phyloP scores from a whole-genome alignment of 2,329 filamentous ascomycete genomes.

The Colletotrichum sp. region DNA sequence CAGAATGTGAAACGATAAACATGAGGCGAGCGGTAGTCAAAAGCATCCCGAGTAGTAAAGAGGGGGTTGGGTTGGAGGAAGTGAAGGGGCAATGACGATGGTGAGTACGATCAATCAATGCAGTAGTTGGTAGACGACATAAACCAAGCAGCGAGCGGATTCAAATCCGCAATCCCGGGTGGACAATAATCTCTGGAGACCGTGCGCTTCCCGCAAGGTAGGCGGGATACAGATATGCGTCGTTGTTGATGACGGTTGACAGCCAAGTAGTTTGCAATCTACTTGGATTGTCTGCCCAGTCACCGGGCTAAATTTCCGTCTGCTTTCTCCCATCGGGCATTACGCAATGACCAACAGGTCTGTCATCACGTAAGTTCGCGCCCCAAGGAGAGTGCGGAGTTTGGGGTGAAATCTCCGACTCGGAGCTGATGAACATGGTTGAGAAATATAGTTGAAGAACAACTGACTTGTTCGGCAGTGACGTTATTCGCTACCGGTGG shows the following conservation, averaged over 20 bases:
- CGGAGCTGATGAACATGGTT: background rate
- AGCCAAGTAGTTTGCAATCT: background rate
- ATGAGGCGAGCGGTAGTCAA: background rate
- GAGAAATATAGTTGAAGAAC: background rate
- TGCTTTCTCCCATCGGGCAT: background rate
- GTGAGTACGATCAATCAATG: background rate
- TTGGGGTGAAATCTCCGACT: background rate
- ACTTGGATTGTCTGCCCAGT: background rate
- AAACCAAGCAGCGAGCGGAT: background rate
- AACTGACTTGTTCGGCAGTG: background rate
- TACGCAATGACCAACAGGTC: background rate
- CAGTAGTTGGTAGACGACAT: background rate
- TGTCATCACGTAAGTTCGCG: conserved; percentile 1
- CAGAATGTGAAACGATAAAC: background rate
- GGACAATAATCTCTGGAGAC: background rate
- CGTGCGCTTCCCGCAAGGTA: background rate
- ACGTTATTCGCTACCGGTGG: background rate
- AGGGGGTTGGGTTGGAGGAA: background rate
- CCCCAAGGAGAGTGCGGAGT: background rate
- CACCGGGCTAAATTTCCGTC: background rate
- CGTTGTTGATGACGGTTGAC: background rate
- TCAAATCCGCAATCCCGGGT: background rate
- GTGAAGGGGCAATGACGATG: background rate
- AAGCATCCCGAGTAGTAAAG: background rate
- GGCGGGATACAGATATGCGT: background rate